Evolutionary conservation across 176 grass and related monocot genomes (phyloP).

Genomic region (Aegilops umbellulata): DNA sequence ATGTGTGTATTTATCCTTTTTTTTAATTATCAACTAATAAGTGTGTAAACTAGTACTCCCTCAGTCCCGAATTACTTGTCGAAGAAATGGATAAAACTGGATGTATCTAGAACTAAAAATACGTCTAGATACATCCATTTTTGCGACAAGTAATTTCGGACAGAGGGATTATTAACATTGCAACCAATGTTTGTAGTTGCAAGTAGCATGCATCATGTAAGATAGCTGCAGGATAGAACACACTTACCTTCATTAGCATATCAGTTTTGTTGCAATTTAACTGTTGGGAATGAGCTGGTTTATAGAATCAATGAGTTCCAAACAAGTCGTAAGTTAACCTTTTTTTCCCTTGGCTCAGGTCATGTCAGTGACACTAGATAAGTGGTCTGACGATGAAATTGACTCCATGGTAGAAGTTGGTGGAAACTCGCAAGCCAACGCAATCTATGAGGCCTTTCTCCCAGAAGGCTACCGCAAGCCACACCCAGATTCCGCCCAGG

Average conservation of each 20-base stretch:
- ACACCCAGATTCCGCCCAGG: constrained; percentile 46
- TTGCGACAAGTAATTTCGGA: too few relatives aligned
- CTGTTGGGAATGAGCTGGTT: neutral
- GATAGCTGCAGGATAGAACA: neutral
- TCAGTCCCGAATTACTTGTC: too few relatives aligned
- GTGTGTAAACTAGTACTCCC: neutral
- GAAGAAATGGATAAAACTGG: too few relatives aligned
- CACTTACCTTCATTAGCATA: neutral
- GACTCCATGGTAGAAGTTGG: constrained; percentile 80
- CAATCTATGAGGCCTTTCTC: constrained; percentile 84
- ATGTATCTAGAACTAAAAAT: too few relatives aligned
- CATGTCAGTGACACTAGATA: constrained; percentile 69
- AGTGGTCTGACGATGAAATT: constrained; percentile 70
- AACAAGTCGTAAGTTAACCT: neutral
- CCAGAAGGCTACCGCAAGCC: constrained; percentile 63
- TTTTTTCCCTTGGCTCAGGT: constrained; percentile 40
- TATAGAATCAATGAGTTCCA: neutral
- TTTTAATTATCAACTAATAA: neutral
- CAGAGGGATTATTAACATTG: too few relatives aligned
- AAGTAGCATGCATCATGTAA: neutral
- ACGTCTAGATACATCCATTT: too few relatives aligned
- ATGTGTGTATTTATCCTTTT: neutral
- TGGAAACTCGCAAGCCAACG: constrained; percentile 81
- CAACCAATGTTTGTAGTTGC: neutral
- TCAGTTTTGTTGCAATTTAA: neutral